phyloP scores from a whole-genome alignment of 2,329 filamentous ascomycete genomes.

The Rosellinia necatrix region DNA sequence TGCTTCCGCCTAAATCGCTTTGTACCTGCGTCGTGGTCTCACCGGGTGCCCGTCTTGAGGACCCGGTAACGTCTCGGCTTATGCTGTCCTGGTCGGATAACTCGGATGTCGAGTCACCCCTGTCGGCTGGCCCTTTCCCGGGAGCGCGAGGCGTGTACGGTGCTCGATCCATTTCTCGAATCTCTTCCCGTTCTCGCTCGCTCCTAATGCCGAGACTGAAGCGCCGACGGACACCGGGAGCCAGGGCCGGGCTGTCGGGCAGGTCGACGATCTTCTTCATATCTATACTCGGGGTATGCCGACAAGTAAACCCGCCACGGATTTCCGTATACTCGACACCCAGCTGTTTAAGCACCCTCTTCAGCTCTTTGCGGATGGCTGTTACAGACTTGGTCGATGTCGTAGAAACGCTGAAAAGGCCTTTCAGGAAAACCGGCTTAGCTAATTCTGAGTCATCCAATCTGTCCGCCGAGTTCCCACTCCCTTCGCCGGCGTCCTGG shows the following conservation, averaged over 20 bases:
- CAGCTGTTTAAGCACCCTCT: slow-evolving; percentile 83
- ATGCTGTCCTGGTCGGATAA: slow-evolving; percentile 75
- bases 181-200: slow-evolving; percentile 72
- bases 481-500: slow-evolving; percentile 69
- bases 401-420: slow-evolving; percentile 94
- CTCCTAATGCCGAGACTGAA: slow-evolving; percentile 80
- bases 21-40: slow-evolving; percentile 93
- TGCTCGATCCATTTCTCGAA: slow-evolving; percentile 62
- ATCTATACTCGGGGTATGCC: slow-evolving; percentile 87
- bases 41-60: slow-evolving; percentile 67
- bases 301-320: slow-evolving; percentile 89
- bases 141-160: slow-evolving; percentile 55
- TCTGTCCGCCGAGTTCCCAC: slow-evolving; percentile 63
- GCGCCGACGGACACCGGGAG: slow-evolving; percentile 69
- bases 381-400: slow-evolving; percentile 89
- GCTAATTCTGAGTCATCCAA: slow-evolving; percentile 75
- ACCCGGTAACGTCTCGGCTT: slow-evolving; percentile 55
- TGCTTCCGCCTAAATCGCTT: slow-evolving; percentile 81
- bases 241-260: slow-evolving; percentile 61
- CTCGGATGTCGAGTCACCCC: slow-evolving; percentile 85
- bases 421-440: slow-evolving; percentile 94
- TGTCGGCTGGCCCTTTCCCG: slow-evolving; percentile 59
- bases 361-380: slow-evolving; percentile 87
- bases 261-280: slow-evolving; percentile 72
- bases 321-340: slow-evolving; percentile 93